Percentiles rank a stretch among this genome's conserved stretches.
Evolutionary conservation across 805 yeast genomes (phyloP).

Genomic region (Sugiyamaella boreocaroliniensis): DNA sequence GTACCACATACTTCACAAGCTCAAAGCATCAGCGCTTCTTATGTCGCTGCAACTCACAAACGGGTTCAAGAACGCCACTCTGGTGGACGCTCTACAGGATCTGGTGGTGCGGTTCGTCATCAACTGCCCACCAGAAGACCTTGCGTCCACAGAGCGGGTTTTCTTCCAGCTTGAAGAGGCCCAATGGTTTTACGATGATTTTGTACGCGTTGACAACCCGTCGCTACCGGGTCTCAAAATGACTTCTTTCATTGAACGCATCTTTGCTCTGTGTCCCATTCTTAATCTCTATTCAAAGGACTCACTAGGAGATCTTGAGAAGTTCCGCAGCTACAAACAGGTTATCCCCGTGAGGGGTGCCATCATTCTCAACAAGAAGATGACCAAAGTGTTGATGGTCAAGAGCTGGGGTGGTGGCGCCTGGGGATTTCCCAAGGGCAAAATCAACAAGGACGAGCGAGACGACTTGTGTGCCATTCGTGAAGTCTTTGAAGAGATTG

Average conservation of each 20-base stretch:
- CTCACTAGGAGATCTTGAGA: slow-evolving; percentile 55
- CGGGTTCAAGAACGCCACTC: slow-evolving; percentile 12
- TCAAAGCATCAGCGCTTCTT: background rate
- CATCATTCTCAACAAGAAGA: slow-evolving; percentile 65
- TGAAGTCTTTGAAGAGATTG: slow-evolving; percentile 90
- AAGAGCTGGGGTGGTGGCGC: slow-evolving; percentile 69
- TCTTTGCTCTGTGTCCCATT: slow-evolving; percentile 71
- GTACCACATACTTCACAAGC: background rate
- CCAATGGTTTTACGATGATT: slow-evolving; percentile 94
- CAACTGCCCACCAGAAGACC: slow-evolving; percentile 87
- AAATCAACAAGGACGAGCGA: slow-evolving; percentile 85
- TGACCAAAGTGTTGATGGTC: slow-evolving; percentile 70
- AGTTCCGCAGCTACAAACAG: slow-evolving; percentile 78
- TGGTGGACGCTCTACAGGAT: slow-evolving; percentile 40
- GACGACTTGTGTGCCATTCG: slow-evolving; percentile 86
- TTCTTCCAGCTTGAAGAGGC: slow-evolving; percentile 96
- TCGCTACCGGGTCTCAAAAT: slow-evolving; percentile 69
- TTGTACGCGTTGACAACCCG: slow-evolving; percentile 64
- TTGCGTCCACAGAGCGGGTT: slow-evolving; percentile 71
- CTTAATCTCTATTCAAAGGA: slow-evolving; percentile 28
- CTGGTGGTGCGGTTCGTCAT: slow-evolving; percentile 81
- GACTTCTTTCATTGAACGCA: slow-evolving; percentile 62
- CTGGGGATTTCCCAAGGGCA: slow-evolving; percentile 99
- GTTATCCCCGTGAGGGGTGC: slow-evolving; percentile 96
- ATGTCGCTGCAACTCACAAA: slow-evolving; percentile 17